These are phyloP conservation scores for Mallotus japonicus DNA, from an alignment of 441 rosid genomes.

Conservation along the genomic window DNA sequence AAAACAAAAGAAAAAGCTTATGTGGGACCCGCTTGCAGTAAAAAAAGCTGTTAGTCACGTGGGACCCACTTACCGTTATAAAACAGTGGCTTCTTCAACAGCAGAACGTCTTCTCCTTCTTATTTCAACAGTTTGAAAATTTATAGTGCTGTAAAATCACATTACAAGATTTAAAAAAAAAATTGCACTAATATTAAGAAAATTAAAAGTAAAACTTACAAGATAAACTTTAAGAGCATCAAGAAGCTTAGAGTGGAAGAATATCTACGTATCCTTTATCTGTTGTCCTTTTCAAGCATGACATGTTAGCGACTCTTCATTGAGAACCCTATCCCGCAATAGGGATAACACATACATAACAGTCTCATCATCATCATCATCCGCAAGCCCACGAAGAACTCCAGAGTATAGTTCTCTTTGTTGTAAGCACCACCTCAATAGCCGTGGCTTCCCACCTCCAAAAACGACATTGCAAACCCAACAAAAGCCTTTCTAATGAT, in stretches of 20 bases:
- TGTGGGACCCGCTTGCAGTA: too few species aligned
- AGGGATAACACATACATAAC: conserved; percentile 58
- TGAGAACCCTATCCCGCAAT: conserved; percentile 59
- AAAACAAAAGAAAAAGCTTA: too few species aligned
- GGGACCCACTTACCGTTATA: too few species aligned
- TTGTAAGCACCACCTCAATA: conserved; percentile 75
- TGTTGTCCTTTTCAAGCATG: conserved; percentile 51
- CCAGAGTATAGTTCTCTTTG: conserved; percentile 85
- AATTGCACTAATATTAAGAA: too few species aligned
- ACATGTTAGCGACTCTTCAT: conserved; percentile 52
- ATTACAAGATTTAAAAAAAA: too few species aligned
- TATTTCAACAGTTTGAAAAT: too few species aligned
- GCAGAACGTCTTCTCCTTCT: too few species aligned
- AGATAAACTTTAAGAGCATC: conserved; percentile 70
- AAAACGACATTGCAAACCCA: conserved; percentile 81
- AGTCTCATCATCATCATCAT: conserved; percentile 71
- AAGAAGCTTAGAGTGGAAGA: conserved; percentile 67
- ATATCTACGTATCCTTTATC: conserved; percentile 58
- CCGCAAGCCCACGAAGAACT: conserved; percentile 69
- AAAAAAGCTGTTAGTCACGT: too few species aligned
- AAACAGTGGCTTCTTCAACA: too few species aligned
- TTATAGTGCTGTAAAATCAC: too few species aligned
- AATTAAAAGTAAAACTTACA: conserved; percentile 42
- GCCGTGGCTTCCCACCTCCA: conserved; percentile 79
- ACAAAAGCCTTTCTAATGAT: conserved; percentile 72